A percentile compares a stretch with the other conserved stretches of the same genome.
Evolutionary conservation across 2,329 filamentous ascomycete species (phyloP).

Genomic region (Phialophora chinensis): DNA sequence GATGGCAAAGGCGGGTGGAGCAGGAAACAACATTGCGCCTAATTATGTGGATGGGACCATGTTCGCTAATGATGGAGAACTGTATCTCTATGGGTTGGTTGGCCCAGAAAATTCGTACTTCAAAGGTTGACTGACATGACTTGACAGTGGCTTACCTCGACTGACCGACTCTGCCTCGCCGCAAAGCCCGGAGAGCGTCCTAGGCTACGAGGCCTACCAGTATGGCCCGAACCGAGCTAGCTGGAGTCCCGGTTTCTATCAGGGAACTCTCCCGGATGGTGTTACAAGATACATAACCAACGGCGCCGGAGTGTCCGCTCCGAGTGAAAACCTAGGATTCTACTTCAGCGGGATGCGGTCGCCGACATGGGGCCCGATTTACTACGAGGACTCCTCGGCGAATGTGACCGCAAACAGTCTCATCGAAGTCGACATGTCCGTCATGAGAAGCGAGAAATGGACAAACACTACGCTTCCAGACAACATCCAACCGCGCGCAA

Average conservation of each 20-base stretch:
- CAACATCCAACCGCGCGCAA: conserved; percentile 62
- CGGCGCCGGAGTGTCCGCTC: conserved; percentile 68
- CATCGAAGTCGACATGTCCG: conserved; percentile 66
- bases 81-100: conserved; percentile 62
- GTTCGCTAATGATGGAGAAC: conserved; percentile 68
- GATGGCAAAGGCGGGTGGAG: conserved; percentile 56
- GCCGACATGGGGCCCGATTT: conserved; percentile 54
- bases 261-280: conserved; percentile 49
- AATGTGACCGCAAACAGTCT: conserved; percentile 59
- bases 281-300: conserved; percentile 68
- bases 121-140: conserved; percentile 10
- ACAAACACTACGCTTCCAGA: conserved; percentile 61
- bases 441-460: conserved; percentile 61
- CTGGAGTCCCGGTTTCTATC: conserved; percentile 55
- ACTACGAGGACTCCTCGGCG: conserved; percentile 59
- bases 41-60: conserved; percentile 69
- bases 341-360: conserved; percentile 71
- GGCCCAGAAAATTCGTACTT: not conserved
- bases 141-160: conserved; percentile 55
- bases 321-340: conserved; percentile 73
- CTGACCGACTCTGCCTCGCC: conserved; percentile 45
- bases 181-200: conserved; percentile 47
- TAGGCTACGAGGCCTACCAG: conserved; percentile 60
- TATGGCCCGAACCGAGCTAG: conserved; percentile 55
- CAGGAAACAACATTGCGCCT: conserved; percentile 48